A percentile compares a stretch with the other conserved stretches of the same genome.
Evolutionary conservation across 345 rosid genomes (phyloP).

Genomic region (Dipteronia dyeriana): DNA sequence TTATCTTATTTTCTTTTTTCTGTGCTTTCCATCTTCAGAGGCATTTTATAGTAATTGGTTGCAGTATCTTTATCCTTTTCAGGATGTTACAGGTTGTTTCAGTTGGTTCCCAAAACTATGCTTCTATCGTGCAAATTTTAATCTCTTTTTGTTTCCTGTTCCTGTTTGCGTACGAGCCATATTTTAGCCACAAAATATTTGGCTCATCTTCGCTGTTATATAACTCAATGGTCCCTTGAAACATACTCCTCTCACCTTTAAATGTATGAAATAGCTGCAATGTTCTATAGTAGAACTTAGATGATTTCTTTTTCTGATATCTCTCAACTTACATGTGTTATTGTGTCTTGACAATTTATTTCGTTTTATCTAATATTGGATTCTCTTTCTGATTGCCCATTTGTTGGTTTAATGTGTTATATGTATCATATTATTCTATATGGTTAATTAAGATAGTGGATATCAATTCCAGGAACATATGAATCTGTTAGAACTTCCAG

Average conservation of each 20-base stretch:
- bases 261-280: neutral
- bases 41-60: neutral
- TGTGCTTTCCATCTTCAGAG: neutral
- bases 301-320: conserved; percentile 2
- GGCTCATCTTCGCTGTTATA: neutral
- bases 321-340: conserved; percentile 7
- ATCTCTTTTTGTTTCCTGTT: neutral
- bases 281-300: neutral
- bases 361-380: neutral
- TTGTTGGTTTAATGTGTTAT: neutral
- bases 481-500: neutral
- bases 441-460: neutral
- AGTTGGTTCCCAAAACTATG: neutral
- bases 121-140: conserved; percentile 2
- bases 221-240: neutral
- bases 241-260: neutral
- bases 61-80: neutral
- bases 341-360: neutral
- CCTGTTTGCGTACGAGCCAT: neutral
- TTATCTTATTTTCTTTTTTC: neutral
- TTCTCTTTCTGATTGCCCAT: neutral
- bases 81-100: neutral
- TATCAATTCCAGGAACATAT: neutral
- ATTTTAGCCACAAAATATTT: neutral
- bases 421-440: neutral